phyloP scores from a whole-genome alignment of 345 rosid species.

The Brassica napus region DNA sequence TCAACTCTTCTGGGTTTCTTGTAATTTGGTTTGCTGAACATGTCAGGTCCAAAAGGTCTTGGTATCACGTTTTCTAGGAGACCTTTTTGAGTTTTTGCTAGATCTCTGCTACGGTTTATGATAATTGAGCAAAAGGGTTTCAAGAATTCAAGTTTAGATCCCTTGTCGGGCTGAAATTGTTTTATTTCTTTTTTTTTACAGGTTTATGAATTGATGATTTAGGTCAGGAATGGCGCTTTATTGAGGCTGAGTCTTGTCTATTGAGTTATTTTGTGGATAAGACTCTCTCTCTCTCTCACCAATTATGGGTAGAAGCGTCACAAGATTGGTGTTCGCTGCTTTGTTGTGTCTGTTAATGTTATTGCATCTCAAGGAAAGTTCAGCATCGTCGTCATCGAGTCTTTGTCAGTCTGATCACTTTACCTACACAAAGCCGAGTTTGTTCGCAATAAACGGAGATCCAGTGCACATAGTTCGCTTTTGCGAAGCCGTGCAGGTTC shows the following conservation, averaged over 20 bases:
- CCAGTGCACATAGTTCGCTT: slow-evolving; percentile 49
- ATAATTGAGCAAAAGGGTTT: slow-evolving; percentile 8
- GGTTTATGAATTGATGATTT: slow-evolving; percentile 10
- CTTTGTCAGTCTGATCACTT: slow-evolving; percentile 58
- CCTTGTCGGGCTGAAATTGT: neutral
- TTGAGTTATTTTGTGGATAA: neutral
- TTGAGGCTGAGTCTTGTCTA: neutral
- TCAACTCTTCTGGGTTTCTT: slow-evolving; percentile 21
- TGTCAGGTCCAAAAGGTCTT: too few species aligned
- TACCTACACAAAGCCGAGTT: slow-evolving; percentile 43
- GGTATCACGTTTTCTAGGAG: neutral
- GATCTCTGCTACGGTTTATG: neutral
- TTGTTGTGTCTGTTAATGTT: slow-evolving; percentile 37
- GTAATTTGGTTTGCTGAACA: neutral
- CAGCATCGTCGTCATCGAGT: slow-evolving; percentile 48
- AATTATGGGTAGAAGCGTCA: slow-evolving; percentile 32
- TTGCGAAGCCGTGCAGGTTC: slow-evolving; percentile 56
- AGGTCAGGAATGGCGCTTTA: slow-evolving; percentile 4
- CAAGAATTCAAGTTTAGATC: neutral
- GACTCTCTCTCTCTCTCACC: neutral
- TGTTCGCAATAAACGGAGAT: slow-evolving; percentile 62
- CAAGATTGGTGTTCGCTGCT: slow-evolving; percentile 40
- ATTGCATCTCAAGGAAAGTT: slow-evolving; percentile 42
- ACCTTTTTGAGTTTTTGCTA: slow-evolving; percentile 16
- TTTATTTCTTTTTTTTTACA: neutral